Evolutionary conservation across 2,329 filamentous ascomycete species (phyloP).

Genomic region (Calonectria montana): DNA sequence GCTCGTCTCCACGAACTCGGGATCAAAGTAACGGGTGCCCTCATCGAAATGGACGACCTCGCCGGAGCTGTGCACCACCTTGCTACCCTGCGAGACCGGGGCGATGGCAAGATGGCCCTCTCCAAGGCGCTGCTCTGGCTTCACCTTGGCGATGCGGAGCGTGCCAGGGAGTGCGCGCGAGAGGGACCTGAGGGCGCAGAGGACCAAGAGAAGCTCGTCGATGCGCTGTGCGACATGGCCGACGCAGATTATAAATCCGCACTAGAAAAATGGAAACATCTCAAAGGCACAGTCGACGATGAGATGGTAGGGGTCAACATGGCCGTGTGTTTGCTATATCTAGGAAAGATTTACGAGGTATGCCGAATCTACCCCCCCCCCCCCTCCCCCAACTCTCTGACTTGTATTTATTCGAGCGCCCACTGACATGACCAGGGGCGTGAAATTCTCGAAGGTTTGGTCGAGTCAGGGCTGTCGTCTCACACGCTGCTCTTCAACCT

Average conservation of each 20-base stretch:
- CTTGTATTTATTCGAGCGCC: not conserved
- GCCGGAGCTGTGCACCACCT: slow-evolving; percentile 83
- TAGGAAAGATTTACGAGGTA: slow-evolving; percentile 79
- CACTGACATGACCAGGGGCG: slow-evolving; percentile 64
- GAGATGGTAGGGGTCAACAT: slow-evolving; percentile 85
- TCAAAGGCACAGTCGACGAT: slow-evolving; percentile 58
- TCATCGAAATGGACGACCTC: slow-evolving; percentile 90
- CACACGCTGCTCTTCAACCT: slow-evolving; percentile 90
- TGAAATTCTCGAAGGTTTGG: slow-evolving; percentile 72
- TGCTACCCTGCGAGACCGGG: slow-evolving; percentile 61
- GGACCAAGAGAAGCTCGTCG: slow-evolving; percentile 62
- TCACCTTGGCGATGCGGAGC: slow-evolving; percentile 79
- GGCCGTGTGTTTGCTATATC: slow-evolving; percentile 86
- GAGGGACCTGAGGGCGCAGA: slow-evolving; percentile 43
- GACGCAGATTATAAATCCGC: slow-evolving; percentile 79
- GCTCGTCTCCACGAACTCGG: slow-evolving; percentile 80
- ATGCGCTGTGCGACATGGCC: slow-evolving; percentile 81
- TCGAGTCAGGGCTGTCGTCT: slow-evolving; percentile 74
- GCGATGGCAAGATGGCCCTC: slow-evolving; percentile 55
- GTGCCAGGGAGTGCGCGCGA: slow-evolving; percentile 68
- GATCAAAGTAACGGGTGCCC: slow-evolving; percentile 70
- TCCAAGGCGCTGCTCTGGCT: slow-evolving; percentile 78
- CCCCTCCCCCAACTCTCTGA: not conserved
- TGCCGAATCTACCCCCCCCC: slow-evolving; percentile 29
- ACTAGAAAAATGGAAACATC: slow-evolving; percentile 68